These are phyloP conservation scores for Closterium sp. DNA, from an alignment of 139 green algal species.

Conservation along the genomic window DNA sequence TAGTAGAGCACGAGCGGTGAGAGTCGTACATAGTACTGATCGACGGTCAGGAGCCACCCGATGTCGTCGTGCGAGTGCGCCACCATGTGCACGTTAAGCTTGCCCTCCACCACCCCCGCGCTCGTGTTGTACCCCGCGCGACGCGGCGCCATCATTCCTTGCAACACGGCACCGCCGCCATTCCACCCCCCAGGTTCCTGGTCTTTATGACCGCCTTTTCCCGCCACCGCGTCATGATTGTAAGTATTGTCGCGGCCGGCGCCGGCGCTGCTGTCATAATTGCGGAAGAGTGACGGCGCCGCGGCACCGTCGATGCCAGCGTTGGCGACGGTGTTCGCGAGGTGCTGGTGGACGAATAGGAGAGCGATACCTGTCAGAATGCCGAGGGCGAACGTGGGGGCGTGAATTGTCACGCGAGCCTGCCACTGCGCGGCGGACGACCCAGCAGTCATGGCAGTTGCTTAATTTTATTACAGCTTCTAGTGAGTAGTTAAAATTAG, in stretches of 20 bases:
- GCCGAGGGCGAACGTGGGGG: not conserved
- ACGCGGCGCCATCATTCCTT: not conserved
- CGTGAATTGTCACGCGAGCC: not conserved
- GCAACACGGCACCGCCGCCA: not conserved
- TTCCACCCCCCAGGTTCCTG: not conserved
- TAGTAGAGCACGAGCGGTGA: too few species aligned
- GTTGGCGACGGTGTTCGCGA: not conserved
- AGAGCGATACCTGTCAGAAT: not conserved
- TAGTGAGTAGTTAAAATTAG: not conserved
- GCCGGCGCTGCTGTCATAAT: too few species aligned
- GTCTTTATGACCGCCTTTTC: not conserved
- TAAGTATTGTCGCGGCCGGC: too few species aligned
- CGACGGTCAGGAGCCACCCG: slow-evolving; percentile 87
- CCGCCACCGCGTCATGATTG: not conserved
- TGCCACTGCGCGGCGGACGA: not conserved
- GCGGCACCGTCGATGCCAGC: not conserved
- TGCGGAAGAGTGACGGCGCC: not conserved
- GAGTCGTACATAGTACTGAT: slow-evolving; percentile 75
- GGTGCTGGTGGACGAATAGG: not conserved
- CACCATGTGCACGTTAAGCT: slow-evolving; percentile 81
- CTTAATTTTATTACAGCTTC: not conserved
- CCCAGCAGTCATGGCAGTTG: not conserved
- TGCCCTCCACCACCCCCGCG: slow-evolving; percentile 16
- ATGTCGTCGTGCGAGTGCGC: slow-evolving; percentile 82
- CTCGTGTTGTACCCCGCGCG: slow-evolving; percentile 43